phyloP scores from a whole-genome alignment of 139 green algal species.

The Asterochloris sp. region DNA sequence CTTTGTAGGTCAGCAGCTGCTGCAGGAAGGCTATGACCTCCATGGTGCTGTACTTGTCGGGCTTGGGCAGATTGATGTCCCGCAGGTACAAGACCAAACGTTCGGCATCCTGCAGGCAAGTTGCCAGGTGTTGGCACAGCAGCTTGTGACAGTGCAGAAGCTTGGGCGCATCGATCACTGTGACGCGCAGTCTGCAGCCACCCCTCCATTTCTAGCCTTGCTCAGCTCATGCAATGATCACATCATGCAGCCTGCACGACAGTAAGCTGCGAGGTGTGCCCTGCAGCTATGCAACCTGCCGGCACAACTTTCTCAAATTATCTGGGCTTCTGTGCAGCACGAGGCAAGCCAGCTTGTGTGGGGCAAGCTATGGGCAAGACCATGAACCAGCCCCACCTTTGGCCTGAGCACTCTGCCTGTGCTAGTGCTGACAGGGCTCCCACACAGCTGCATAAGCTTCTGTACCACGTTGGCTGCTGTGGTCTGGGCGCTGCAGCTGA shows the following conservation, averaged over 20 bases:
- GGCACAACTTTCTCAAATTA: neutral
- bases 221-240: neutral
- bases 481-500: slow-evolving; percentile 77
- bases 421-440: slow-evolving; percentile 64
- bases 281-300: neutral
- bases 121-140: neutral
- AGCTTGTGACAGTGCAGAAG: neutral
- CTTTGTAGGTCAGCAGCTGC: slow-evolving; percentile 76
- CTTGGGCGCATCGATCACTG: neutral
- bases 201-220: too few relatives aligned
- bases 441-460: slow-evolving; percentile 75
- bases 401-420: slow-evolving; percentile 61
- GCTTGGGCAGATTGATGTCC: slow-evolving; percentile 67
- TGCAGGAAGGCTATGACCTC: slow-evolving; percentile 79
- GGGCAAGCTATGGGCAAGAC: too few relatives aligned
- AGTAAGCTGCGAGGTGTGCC: neutral
- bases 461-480: slow-evolving; percentile 66
- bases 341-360: neutral
- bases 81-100: slow-evolving; percentile 70
- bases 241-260: neutral
- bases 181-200: too few relatives aligned
- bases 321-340: neutral
- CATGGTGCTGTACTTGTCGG: slow-evolving; percentile 79
- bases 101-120: slow-evolving; percentile 36
- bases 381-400: neutral